These are phyloP conservation scores for Paecilomyces niveus DNA, from an alignment of 2,329 filamentous ascomycete genomes.

Conservation along the genomic window DNA sequence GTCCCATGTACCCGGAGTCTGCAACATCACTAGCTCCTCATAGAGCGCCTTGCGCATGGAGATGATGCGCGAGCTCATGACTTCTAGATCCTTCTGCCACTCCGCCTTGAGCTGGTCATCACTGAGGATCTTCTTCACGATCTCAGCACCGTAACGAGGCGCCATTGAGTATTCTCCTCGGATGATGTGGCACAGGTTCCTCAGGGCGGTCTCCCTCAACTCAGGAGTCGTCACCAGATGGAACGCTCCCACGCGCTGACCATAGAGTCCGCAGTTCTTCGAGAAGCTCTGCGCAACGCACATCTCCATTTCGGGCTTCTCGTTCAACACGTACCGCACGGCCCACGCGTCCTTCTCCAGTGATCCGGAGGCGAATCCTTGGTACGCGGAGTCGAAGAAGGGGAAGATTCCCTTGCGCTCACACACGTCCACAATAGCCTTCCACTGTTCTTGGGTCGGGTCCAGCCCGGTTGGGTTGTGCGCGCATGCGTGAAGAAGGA, in stretches of 20 bases:
- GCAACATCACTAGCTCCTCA: conserved; percentile 70
- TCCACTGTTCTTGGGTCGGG: conserved; percentile 88
- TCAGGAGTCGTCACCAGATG: conserved; percentile 46
- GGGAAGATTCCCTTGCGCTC: conserved; percentile 80
- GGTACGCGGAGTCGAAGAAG: conserved; percentile 97
- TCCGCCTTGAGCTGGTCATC: conserved; percentile 69
- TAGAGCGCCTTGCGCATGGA: conserved; percentile 76
- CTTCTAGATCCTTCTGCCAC: conserved; percentile 82
- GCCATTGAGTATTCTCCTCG: conserved; percentile 42
- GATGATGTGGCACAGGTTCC: conserved; percentile 33
- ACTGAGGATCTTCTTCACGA: conserved; percentile 76
- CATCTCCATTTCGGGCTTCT: conserved; percentile 62
- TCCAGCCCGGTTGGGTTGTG: conserved; percentile 98
- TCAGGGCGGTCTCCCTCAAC: conserved; percentile 24
- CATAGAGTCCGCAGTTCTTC: conserved; percentile 74
- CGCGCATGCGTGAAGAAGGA: conserved; percentile 88
- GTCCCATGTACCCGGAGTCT: conserved; percentile 90
- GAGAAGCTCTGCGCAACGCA: conserved; percentile 54
- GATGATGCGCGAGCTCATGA: conserved; percentile 92
- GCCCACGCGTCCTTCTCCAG: conserved; percentile 78
- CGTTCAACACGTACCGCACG: conserved; percentile 82
- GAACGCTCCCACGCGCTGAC: conserved; percentile 90
- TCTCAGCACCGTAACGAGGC: conserved; percentile 79
- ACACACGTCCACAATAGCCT: conserved; percentile 71
- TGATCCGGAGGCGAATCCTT: conserved; percentile 91